Evolutionary conservation across 2,329 filamentous ascomycete genomes (phyloP), one percentile per base, ranked within the genome.

Genomic region (Apiospora malaysiana): DNA sequence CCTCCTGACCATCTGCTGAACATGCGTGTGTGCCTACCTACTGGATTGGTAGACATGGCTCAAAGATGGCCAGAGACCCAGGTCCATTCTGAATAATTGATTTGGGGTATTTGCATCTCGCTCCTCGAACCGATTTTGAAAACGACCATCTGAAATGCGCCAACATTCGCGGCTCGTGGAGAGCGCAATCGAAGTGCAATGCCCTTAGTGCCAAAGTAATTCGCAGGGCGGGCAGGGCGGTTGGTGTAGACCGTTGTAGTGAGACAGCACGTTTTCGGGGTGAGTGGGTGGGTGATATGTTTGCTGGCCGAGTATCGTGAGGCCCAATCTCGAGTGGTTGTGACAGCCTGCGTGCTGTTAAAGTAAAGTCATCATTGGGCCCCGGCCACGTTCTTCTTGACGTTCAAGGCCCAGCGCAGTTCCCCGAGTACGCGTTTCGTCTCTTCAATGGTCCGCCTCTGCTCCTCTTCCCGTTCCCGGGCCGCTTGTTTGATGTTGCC

Each of bases 321-420:
- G 56, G 32, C 56, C 14, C n/a, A 9, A 63, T 40, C 32, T 63
- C 56, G 32, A 23, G 56, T 40, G 27, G 32, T 12, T n/a, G 32
- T 14, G n/a, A 63, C 32, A 37, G 27, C 56, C 56, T n/a, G 14
- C 10, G 56, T 68, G 70, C 23, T 42, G 25, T 40, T 4, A 4
- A n/a, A 18, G 23, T 37, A 6, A 4, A n/a, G 32, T 5, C 18
- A 37, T 69, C 67, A 72, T n/a, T 63, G 43, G 8, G 88, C 87
- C 70, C 83, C 87, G 71, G 84, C 85, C 70, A 91, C 85, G 73
- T 88, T 90, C 72, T 88, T 82, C 82, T 92, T 91, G 68, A 93
- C 86, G 69, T 87, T 89, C 74, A 94, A 85, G 18, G 92, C 91
- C 92, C 92, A 94, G 77, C 85, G 89, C 80, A 95, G 85, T 83